phyloP scores from a whole-genome alignment of 805 yeast species.

The Kregervanrija delftensis region DNA sequence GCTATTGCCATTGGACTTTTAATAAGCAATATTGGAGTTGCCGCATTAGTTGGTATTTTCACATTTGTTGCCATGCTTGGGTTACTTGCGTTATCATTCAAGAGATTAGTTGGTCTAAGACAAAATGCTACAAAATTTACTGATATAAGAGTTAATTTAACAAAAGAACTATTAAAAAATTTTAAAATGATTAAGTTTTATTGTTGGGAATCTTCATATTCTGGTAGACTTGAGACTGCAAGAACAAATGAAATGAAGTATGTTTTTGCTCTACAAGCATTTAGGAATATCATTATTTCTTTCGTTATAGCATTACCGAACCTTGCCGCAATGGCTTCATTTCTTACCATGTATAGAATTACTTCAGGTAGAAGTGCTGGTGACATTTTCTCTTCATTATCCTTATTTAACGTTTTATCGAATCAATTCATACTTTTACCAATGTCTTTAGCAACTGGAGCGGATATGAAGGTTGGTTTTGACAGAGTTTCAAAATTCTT shows the following conservation, averaged over 20 bases:
- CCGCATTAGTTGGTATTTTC: slow-evolving; percentile 67
- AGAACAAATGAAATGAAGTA: slow-evolving; percentile 57
- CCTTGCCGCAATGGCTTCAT: slow-evolving; percentile 60
- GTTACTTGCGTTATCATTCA: slow-evolving; percentile 38
- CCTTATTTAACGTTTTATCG: slow-evolving; percentile 56
- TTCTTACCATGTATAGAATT: slow-evolving; percentile 33
- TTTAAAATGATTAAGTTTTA: slow-evolving; percentile 79
- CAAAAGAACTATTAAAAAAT: slow-evolving; percentile 73
- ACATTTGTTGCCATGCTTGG: slow-evolving; percentile 43
- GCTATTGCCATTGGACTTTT: slow-evolving; percentile 59
- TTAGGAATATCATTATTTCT: slow-evolving; percentile 54
- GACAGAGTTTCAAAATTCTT: slow-evolving; percentile 50
- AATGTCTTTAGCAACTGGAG: slow-evolving; percentile 55
- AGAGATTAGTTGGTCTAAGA: slow-evolving; percentile 47
- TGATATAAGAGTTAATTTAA: slow-evolving; percentile 66
- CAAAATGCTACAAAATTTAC: slow-evolving; percentile 53
- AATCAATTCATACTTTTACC: slow-evolving; percentile 64
- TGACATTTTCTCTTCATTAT: slow-evolving; percentile 59
- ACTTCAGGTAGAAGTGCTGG: slow-evolving; percentile 42
- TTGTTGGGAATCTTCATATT: slow-evolving; percentile 85
- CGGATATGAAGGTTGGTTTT: slow-evolving; percentile 59
- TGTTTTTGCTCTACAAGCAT: slow-evolving; percentile 53
- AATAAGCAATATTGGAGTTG: slow-evolving; percentile 59
- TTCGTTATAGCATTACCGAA: slow-evolving; percentile 54
- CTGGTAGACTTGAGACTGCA: slow-evolving; percentile 41